These are phyloP conservation scores for Pichia scutulata DNA, from an alignment of 805 yeast species.

Conservation along the genomic window DNA sequence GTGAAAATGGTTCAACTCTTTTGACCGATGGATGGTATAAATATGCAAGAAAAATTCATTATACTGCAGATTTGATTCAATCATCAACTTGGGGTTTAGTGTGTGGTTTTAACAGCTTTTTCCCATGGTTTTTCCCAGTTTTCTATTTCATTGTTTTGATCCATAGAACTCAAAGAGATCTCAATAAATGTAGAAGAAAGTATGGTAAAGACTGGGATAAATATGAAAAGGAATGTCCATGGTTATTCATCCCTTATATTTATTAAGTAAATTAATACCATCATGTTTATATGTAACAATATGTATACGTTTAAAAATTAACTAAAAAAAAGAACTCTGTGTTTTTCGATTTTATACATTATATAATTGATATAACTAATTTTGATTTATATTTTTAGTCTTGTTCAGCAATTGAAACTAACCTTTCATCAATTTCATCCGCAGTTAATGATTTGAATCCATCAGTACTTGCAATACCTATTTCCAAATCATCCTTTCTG, in stretches of 20 bases:
- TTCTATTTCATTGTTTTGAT: constrained; percentile 82
- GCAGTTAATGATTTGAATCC: constrained; percentile 67
- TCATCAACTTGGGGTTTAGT: constrained; percentile 85
- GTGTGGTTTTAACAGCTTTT: constrained; percentile 80
- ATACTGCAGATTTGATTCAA: constrained; percentile 90
- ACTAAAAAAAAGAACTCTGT: background rate
- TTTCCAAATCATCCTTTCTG: constrained; percentile 86
- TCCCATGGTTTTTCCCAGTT: constrained; percentile 94
- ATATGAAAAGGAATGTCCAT: constrained; percentile 83
- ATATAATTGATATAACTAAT: background rate
- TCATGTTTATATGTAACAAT: background rate
- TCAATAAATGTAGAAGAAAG: constrained; percentile 73
- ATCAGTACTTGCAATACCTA: constrained; percentile 73
- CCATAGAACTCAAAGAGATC: constrained; percentile 87
- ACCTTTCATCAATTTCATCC: constrained; percentile 90
- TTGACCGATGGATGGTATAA: constrained; percentile 92
- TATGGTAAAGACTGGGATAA: constrained; percentile 93
- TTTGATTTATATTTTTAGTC: constrained; percentile 44
- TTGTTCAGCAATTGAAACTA: constrained; percentile 92
- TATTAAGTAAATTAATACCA: constrained; percentile 34
- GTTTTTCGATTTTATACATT: background rate
- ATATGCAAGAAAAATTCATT: constrained; percentile 89
- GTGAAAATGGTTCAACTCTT: constrained; percentile 77
- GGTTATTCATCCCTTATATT: constrained; percentile 82
- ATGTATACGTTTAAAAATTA: too few relatives aligned